Conservation (phyloP, 2,329 filamentous ascomycete species). For the Ascochyta clinopodiicola region DNA sequence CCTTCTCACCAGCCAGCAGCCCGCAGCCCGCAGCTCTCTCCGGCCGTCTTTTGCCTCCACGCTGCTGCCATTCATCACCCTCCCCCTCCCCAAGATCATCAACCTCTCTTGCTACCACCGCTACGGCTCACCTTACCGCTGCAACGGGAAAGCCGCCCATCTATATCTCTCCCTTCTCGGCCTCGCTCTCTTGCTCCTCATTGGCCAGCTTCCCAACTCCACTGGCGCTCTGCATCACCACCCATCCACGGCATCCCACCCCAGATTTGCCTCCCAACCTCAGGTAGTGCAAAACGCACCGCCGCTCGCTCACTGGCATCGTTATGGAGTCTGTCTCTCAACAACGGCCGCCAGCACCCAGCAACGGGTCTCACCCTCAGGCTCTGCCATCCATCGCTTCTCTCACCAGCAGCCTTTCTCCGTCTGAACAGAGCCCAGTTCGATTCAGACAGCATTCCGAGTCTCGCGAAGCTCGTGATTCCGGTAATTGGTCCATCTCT, state of each 20-base stretch:
- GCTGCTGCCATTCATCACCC: slow-evolving; percentile 22
- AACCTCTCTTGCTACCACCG: slow-evolving; percentile 15
- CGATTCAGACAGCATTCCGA: slow-evolving; percentile 44
- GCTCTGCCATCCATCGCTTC: slow-evolving; percentile 49
- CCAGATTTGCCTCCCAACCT: slow-evolving; percentile 14
- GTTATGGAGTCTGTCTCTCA: slow-evolving; percentile 42
- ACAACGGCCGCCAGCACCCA: slow-evolving; percentile 31
- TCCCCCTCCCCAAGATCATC: slow-evolving; percentile 4
- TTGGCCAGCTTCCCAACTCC: slow-evolving; percentile 28
- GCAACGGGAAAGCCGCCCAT: slow-evolving; percentile 13
- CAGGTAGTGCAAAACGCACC: slow-evolving; percentile 16
- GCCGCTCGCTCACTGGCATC: slow-evolving; percentile 12
- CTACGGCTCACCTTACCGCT: slow-evolving; percentile 12
- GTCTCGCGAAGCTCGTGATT: slow-evolving; percentile 62
- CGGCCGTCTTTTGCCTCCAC: slow-evolving; percentile 19
- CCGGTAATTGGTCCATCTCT: slow-evolving; percentile 66
- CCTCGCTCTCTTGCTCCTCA: slow-evolving; percentile 21
- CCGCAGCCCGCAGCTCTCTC: slow-evolving; percentile 13
- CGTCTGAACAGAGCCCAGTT: slow-evolving; percentile 43
- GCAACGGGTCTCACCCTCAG: slow-evolving; percentile 40
- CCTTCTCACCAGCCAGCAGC: slow-evolving; percentile 6
- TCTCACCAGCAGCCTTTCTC: slow-evolving; percentile 43
- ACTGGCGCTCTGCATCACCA: slow-evolving; percentile 35
- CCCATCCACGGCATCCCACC: slow-evolving; percentile 21
- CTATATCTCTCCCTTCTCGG: slow-evolving; percentile 14